Evolutionary conservation across 2,329 filamentous ascomycete genomes (phyloP).

Genomic region (Lecanicillium sp.): DNA sequence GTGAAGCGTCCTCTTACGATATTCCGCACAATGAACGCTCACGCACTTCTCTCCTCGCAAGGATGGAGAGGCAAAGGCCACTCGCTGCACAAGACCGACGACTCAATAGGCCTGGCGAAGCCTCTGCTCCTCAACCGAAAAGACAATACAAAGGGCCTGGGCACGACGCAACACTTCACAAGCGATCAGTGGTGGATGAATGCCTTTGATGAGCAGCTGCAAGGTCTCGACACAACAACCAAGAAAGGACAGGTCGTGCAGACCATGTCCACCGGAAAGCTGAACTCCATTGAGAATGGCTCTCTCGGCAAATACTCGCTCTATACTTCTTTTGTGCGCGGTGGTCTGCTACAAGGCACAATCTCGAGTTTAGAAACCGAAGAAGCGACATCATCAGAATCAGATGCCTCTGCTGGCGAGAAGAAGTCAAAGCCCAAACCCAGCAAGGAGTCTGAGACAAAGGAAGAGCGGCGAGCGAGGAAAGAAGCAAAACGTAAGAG

Average conservation of each 20-base stretch:
- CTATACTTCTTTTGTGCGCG: constrained; percentile 78
- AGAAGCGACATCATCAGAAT: constrained; percentile 12
- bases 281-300: constrained; percentile 48
- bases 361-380: constrained; percentile 27
- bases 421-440: constrained; percentile 19
- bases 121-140: constrained; percentile 80
- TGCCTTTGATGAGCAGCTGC: constrained; percentile 84
- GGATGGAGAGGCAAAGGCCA: constrained; percentile 88
- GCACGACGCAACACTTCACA: constrained; percentile 59
- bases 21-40: constrained; percentile 60
- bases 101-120: constrained; percentile 68
- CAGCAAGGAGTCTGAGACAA: constrained; percentile 28
- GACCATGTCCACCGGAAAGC: constrained; percentile 43
- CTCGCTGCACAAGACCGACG: constrained; percentile 69
- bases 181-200: constrained; percentile 95
- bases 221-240: constrained; percentile 63
- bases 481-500: constrained; percentile 23
- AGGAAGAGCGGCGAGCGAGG: constrained; percentile 31
- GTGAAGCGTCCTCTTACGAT: no score
- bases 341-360: constrained; percentile 69
- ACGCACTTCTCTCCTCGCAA: constrained; percentile 73
- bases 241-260: constrained; percentile 47
- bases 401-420: constrained; percentile 14
- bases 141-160: constrained; percentile 71
- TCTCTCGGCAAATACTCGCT: constrained; percentile 53